phyloP scores from a whole-genome alignment of 2,329 filamentous ascomycete genomes.

The Pyrenophora seminiperda region DNA sequence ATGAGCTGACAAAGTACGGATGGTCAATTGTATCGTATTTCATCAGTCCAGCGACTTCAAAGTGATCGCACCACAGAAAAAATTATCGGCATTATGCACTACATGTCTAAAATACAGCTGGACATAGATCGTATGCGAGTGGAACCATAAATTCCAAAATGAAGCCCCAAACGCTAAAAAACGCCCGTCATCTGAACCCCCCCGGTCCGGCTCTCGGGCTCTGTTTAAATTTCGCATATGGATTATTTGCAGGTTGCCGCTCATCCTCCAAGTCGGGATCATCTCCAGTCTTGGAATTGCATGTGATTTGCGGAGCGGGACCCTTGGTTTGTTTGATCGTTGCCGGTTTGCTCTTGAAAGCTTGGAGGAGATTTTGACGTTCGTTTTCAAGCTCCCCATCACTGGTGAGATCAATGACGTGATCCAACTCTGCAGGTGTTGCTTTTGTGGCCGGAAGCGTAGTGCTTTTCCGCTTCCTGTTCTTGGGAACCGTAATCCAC shows the following conservation, averaged over 20 bases:
- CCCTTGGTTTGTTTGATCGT: background rate
- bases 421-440: background rate
- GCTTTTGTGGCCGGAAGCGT: slow-evolving; percentile 1
- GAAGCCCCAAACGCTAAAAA: background rate
- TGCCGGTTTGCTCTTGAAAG: slow-evolving; percentile 15
- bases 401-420: slow-evolving; percentile 23
- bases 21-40: no score
- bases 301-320: background rate
- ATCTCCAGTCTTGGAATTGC: background rate
- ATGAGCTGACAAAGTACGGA: no score
- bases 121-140: background rate
- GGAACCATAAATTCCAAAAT: background rate
- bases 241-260: background rate
- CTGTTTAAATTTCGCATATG: slow-evolving; percentile 5
- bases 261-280: background rate
- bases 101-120: background rate
- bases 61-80: no score
- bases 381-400: slow-evolving; percentile 20
- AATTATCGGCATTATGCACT: background rate
- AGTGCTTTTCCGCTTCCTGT: background rate
- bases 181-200: background rate
- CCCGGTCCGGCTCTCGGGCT: background rate
- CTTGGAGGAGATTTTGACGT: slow-evolving; percentile 17
- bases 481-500: background rate
- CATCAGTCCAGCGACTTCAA: no score